phyloP scores from a whole-genome alignment of 2,329 filamentous ascomycete genomes.

The Colletotrichum truncatum region DNA sequence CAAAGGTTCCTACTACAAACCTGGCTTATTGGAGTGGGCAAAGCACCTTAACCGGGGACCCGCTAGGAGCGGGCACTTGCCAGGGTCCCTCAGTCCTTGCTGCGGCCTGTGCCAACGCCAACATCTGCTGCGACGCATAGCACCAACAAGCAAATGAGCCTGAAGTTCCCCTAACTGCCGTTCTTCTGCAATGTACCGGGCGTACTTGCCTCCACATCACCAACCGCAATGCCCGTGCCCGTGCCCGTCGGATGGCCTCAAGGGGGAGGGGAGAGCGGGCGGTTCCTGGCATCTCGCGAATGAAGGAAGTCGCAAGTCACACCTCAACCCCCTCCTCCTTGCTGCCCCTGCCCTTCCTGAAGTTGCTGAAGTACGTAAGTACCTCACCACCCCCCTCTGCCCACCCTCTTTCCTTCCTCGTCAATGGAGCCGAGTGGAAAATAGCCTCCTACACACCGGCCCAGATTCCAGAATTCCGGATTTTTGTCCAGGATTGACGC shows the following conservation, averaged over 20 bases:
- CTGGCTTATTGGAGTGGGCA: not conserved
- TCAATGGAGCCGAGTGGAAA: conserved; percentile 20
- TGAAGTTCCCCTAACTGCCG: conserved; percentile 18
- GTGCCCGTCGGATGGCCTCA: conserved; percentile 9
- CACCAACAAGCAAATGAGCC: not conserved
- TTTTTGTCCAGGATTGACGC: conserved; percentile 17
- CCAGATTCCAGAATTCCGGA: conserved; percentile 27
- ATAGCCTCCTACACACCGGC: conserved; percentile 6
- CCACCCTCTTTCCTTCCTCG: conserved; percentile 22
- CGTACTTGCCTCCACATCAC: conserved; percentile 13
- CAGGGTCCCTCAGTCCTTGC: not conserved
- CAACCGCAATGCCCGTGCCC: conserved; percentile 19
- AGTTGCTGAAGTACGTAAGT: not conserved
- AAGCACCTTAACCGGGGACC: not conserved
- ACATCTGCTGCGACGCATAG: not conserved
- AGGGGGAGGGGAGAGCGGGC: too few relatives aligned
- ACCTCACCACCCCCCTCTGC: not conserved
- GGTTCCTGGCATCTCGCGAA: too few relatives aligned
- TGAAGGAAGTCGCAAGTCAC: too few relatives aligned
- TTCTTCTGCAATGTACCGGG: conserved; percentile 17
- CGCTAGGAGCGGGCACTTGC: not conserved
- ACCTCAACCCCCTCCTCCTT: too few relatives aligned
- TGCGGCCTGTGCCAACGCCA: not conserved
- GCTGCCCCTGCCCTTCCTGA: too few relatives aligned
- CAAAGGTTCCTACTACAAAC: not conserved